A percentile compares a stretch with the other conserved stretches of the same genome.
phyloP scores from a whole-genome alignment of 129 eudicot species.

The Apium graveolens region DNA sequence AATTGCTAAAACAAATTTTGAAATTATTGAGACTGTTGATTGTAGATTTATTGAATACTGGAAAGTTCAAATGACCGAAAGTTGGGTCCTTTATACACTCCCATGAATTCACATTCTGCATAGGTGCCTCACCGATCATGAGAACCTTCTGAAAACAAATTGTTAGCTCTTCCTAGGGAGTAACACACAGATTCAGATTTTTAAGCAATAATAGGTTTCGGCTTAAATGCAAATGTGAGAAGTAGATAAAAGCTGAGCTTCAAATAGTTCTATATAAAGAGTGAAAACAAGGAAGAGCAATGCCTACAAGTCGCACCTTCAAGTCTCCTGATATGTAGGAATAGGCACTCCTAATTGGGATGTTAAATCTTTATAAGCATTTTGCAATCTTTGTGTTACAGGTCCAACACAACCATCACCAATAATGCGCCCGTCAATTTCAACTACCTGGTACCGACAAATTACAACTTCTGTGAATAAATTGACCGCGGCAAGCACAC shows the following conservation, averaged over 20 bases:
- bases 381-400: conserved; percentile 64
- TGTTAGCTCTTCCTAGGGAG: not conserved
- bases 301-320: conserved; percentile 10
- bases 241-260: not conserved
- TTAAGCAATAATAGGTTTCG: not conserved
- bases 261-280: not conserved
- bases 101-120: not conserved
- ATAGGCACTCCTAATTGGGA: conserved; percentile 77
- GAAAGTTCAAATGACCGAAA: not conserved
- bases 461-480: conserved; percentile 5
- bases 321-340: conserved; percentile 56
- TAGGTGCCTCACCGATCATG: not conserved
- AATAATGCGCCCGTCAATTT: conserved; percentile 75
- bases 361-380: conserved; percentile 46
- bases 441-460: conserved; percentile 47
- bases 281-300: not conserved
- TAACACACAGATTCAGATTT: not conserved
- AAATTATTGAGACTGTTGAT: not conserved
- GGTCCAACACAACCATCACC: conserved; percentile 90
- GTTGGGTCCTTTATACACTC: not conserved
- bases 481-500: not conserved
- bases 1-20: not conserved
- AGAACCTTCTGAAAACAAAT: not conserved
- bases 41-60: not conserved
- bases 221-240: not conserved